Evolutionary conservation across 441 rosid species (phyloP).

Genomic region (Eruca vesicaria): DNA sequence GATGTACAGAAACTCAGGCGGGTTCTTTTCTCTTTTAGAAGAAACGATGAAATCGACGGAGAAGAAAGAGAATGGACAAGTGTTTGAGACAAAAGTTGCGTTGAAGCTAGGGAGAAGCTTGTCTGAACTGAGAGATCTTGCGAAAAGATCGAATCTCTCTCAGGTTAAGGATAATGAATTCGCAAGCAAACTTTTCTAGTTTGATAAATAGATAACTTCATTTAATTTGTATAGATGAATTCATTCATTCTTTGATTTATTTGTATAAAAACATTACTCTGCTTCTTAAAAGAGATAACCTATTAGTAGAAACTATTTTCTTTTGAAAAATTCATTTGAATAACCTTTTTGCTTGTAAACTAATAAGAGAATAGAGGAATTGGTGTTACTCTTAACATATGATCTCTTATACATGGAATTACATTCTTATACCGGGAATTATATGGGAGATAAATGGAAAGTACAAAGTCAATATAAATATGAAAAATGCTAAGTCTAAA

Average conservation of each 20-base stretch:
- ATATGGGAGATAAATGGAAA: too few species aligned
- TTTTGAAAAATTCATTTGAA: too few species aligned
- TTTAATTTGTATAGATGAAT: constrained; percentile 15
- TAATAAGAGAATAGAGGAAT: too few species aligned
- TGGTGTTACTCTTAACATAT: too few species aligned
- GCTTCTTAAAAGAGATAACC: neutral
- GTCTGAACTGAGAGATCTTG: constrained; percentile 59
- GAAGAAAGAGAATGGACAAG: constrained; percentile 57
- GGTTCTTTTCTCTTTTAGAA: constrained; percentile 49
- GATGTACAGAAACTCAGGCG: constrained; percentile 75
- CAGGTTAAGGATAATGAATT: constrained; percentile 47
- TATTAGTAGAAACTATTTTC: too few species aligned
- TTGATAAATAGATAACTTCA: neutral
- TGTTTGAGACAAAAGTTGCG: constrained; percentile 59
- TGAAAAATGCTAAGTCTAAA: too few species aligned
- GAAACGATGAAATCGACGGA: constrained; percentile 48
- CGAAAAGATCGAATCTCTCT: constrained; percentile 29
- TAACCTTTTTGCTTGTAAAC: too few species aligned
- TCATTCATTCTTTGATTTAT: constrained; percentile 33
- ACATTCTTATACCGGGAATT: too few species aligned
- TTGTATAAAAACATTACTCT: neutral
- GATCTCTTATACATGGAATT: too few species aligned
- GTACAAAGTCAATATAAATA: too few species aligned
- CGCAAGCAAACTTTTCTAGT: constrained; percentile 67
- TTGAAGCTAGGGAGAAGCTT: constrained; percentile 70